Evolutionary conservation across 768 basidiomycete species (phyloP), one percentile per base, ranked within the genome.

Genomic region (Obba rivulosa): DNA sequence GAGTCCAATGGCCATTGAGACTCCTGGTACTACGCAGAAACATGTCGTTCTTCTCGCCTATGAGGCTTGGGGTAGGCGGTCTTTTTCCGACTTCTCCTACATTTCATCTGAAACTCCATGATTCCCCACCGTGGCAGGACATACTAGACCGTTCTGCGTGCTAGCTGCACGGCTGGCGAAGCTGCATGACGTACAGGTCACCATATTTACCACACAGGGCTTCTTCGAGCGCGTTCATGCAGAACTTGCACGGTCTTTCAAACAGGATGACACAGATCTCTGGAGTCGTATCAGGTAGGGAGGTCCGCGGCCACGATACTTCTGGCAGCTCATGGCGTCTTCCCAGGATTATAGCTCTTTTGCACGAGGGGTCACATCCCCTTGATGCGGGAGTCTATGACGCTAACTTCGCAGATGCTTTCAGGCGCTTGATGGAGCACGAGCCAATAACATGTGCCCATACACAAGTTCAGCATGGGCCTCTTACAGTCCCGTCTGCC

Each of bases 171-270:
- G 47, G 4, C 13, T 57, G 7, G 52, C 50, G 14, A 51, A 53
- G 50, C 31, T 50, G 24, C 52, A 40, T 8, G 21, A 41, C 4
- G 34, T 50, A 2, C 14, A 28, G 5, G 41, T 57, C 11, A 57
- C 56, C 1, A 28, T 57, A 8, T 45, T 57, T 17, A 43, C 45
- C 18, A 51, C 47, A 4, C 20, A 41, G 13, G 24, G 7, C 1
- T 45, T 51, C 21, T 43, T 40, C 24, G 41, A 51, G 4, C 52
- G 52, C 17, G 24, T 43, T 11, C 13, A 22, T 4, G 45, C 39
- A 4, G 56, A 57, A 42, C 45, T 57, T 4, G 39, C 46, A 4
- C 52, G 50, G 0, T 46, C 40, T 40, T 52, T 57, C 14, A 44
- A 18, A 3, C 17, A 22, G 1, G 47, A 43, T 16, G 52, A 51